These are phyloP conservation scores for Lactarius akahatsu DNA, from an alignment of 768 basidiomycete species.

Conservation along the genomic window DNA sequence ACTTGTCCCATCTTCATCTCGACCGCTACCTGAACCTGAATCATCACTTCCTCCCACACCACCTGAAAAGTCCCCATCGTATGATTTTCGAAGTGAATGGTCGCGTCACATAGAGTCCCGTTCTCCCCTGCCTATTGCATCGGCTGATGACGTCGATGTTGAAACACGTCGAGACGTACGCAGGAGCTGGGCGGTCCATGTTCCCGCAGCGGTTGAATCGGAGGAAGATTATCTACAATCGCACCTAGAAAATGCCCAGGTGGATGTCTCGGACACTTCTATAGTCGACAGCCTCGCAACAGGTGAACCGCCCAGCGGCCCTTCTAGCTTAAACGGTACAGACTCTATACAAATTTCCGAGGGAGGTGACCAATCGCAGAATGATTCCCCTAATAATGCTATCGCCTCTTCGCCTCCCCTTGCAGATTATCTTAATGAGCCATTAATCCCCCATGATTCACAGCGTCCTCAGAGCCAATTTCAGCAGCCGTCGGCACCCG, in stretches of 20 bases:
- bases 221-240: conserved; percentile 1
- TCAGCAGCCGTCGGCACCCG: neutral
- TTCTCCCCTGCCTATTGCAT: neutral
- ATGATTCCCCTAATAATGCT: conserved; percentile 4
- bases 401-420: neutral
- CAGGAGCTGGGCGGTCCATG: conserved; percentile 6
- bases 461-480: neutral
- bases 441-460: neutral
- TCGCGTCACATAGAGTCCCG: conserved; percentile 1
- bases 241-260: neutral
- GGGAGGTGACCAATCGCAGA: neutral
- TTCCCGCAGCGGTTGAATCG: conserved; percentile 7
- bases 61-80: conserved; percentile 12
- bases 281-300: neutral
- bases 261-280: neutral
- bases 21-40: neutral
- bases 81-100: conserved; percentile 2
- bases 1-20: neutral
- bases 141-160: conserved; percentile 14
- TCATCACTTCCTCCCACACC: conserved; percentile 14
- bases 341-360: neutral
- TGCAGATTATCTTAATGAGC: neutral
- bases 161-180: conserved; percentile 15
- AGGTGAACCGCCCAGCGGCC: neutral
- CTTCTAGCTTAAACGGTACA: conserved; percentile 1